phyloP scores from a whole-genome alignment of 2,329 filamentous ascomycete genomes.

The Monilinia laxa region DNA sequence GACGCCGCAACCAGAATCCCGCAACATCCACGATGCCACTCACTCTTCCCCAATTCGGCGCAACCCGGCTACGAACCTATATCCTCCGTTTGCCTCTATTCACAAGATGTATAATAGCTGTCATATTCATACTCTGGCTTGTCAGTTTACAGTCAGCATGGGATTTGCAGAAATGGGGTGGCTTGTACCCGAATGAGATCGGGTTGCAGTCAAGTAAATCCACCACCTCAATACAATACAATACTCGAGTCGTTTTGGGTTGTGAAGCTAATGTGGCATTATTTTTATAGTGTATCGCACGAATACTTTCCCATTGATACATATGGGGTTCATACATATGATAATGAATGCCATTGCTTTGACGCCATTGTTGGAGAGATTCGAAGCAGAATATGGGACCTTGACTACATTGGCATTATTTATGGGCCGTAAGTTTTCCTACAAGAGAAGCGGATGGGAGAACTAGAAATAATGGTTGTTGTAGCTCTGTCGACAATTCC shows the following conservation, averaged over 20 bases:
- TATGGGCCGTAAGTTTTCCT: slow-evolving; percentile 71
- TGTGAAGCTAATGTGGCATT: neutral
- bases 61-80: slow-evolving; percentile 74
- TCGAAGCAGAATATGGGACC: slow-evolving; percentile 90
- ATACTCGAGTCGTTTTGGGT: neutral
- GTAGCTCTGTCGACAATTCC: slow-evolving; percentile 77
- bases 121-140: slow-evolving; percentile 69
- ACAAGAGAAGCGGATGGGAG: neutral
- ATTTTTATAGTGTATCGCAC: slow-evolving; percentile 75
- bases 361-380: slow-evolving; percentile 86
- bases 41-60: slow-evolving; percentile 57
- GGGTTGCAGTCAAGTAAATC: slow-evolving; percentile 67
- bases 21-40: slow-evolving; percentile 14
- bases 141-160: slow-evolving; percentile 67
- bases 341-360: slow-evolving; percentile 77
- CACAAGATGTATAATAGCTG: slow-evolving; percentile 67
- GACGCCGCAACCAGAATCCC: neutral
- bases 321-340: slow-evolving; percentile 76
- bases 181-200: slow-evolving; percentile 75
- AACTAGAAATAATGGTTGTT: slow-evolving; percentile 11
- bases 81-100: slow-evolving; percentile 82
- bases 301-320: slow-evolving; percentile 89
- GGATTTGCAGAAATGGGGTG: slow-evolving; percentile 74
- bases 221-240: slow-evolving; percentile 8
- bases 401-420: slow-evolving; percentile 85